Evolutionary conservation across 1,284 basidiomycete species (phyloP), one percentile per base, ranked within the genome.

Genomic region (Lentinula novae-zelandiae): DNA sequence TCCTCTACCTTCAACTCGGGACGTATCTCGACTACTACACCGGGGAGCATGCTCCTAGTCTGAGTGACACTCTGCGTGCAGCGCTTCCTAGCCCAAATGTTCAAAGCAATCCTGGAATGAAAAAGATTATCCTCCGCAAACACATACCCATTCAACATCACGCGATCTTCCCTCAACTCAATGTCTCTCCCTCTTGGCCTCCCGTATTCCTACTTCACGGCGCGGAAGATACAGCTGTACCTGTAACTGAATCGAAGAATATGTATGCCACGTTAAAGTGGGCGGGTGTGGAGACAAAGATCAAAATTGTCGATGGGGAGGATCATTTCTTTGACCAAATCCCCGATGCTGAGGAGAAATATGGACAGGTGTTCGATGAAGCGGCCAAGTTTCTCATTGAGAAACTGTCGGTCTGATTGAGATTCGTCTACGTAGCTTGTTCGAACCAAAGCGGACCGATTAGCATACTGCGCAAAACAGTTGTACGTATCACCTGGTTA

Each of bases 1-100:
- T 83, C 5, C 72, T 88, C 8, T 85, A 83, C 62, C 73, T 86
- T 17, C 87, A 89, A 66, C 74, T 82, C 20, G 87, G 85, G 12
- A 70, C 68, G 1, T 83, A 75, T 57, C 68, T 88, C 1, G 86
- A 89, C 68, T 87, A 88, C 66, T 82, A 80, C 65, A 84, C 85
- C 0, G 86, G 85, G 9, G 67, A 71, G 27, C 79, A 86, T 65
- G 72, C 75, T 5, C 80, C 83, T 3, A 83, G 83, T 64, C 68
- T 88, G 13, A 87, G 84, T 63, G 64, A 53, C 0, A 39, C 62
- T 2, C 72, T 87, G 6, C 75, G 79, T 1, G 67, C 75, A 15
- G 53, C 22, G 17, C 10, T 15, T 3, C 44, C 62, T 10, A 50
- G 49, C 49, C 2, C 22, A 9, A 20, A 50, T 31, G 49, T 31